Evolutionary conservation across 1,284 basidiomycete genomes (phyloP).

Genomic region (Trichosporon asahii): DNA sequence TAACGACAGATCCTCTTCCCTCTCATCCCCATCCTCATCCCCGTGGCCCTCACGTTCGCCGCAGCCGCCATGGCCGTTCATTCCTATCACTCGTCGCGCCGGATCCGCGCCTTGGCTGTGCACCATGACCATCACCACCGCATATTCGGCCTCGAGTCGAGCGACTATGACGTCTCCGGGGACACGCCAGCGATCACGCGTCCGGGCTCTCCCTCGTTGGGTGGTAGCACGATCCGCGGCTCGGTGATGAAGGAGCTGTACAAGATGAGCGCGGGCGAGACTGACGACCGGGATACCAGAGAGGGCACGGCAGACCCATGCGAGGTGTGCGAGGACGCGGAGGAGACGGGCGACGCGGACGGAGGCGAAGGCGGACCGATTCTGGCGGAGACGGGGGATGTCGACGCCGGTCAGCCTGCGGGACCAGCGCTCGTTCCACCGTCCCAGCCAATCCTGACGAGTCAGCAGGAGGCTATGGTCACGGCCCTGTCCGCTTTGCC

Average conservation of each 20-base stretch:
- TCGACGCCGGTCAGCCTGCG: not conserved
- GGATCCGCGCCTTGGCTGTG: conserved; percentile 4
- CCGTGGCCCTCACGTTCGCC: conserved; percentile 31
- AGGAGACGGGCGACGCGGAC: not conserved
- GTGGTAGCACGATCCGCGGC: too few relatives aligned
- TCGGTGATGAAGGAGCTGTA: too few relatives aligned
- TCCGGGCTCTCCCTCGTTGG: not conserved
- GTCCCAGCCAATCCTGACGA: conserved; percentile 32
- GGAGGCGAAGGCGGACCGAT: not conserved
- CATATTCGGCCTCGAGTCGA: not conserved
- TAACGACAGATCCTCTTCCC: conserved; percentile 29
- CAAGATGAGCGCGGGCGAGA: too few relatives aligned
- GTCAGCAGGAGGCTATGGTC: conserved; percentile 37
- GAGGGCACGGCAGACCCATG: not conserved
- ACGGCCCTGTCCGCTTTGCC: conserved; percentile 32
- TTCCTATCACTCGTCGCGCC: conserved; percentile 25
- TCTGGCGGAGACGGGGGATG: not conserved
- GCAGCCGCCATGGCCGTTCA: conserved; percentile 31
- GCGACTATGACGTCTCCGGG: not conserved
- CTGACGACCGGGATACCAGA: not conserved
- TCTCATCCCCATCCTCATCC: conserved; percentile 36
- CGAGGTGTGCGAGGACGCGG: not conserved
- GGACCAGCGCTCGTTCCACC: not conserved
- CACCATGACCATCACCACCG: conserved; percentile 1
- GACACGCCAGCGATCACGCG: not conserved